Evolutionary conservation across 192 early-diverging fungal species (phyloP), one percentile per base, ranked within the genome.

Genomic region (Gryganskiella cystojenkinii): DNA sequence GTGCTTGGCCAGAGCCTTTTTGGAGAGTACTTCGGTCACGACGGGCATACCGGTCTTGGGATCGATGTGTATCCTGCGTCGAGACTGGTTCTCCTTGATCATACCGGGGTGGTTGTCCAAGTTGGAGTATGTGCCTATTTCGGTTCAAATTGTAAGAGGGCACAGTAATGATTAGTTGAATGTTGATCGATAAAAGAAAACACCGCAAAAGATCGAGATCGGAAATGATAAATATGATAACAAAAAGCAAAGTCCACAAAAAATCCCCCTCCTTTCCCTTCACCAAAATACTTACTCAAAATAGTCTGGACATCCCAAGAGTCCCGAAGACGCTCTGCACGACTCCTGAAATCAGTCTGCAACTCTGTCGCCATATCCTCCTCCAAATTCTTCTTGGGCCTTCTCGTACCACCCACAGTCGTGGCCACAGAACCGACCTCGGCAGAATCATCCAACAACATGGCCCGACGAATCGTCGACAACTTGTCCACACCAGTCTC

Each of bases 261-360:
- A n/a, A n/a, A n/a, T n/a, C n/a, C n/a, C n/a, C n/a, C n/a, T n/a
- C n/a, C n/a, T n/a, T n/a, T n/a, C n/a, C n/a, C n/a, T n/a, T n/a
- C n/a, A n/a, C n/a, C n/a, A n/a, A n/a, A n/a, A n/a, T n/a, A 64
- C 62, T 75, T 76, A 81, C 89, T 90, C 35, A 97, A 75, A 25
- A 99, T 90, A 27, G 93, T 92, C 83, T 99, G 92, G 62, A 92
- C 92, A 86, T 99, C 97, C 97, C 97, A 99, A 34, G 78, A 76
- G 47, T 90, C 89, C 33, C 88, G 71, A 62, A 90, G 45, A 25
- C 49, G 58, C 42, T 71, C 69, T n/a, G 63, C 70, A 6, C 72
- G 62, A 60, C 70, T 79, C 61, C 69, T 65, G 54, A 80, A 71
- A 28, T 79, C 78, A 43, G 87, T 87, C 43, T 88, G 83, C 13